Percentiles rank a stretch among this genome's conserved stretches.
phyloP scores from a whole-genome alignment of 2,329 filamentous ascomycete species.

The Arachnopeziza araneosa region DNA sequence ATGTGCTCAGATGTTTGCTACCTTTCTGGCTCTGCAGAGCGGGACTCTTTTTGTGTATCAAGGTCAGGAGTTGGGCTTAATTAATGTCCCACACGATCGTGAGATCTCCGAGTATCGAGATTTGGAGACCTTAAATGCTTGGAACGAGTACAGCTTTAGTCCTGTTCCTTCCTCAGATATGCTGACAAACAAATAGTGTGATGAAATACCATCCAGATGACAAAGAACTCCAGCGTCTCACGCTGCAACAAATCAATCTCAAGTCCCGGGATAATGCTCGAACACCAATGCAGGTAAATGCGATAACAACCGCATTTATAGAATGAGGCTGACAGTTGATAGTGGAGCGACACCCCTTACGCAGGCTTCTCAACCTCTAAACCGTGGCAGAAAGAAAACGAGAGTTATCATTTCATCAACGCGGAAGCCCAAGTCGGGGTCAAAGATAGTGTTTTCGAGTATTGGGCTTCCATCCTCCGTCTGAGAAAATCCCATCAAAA shows the following conservation, averaged over 20 bases:
- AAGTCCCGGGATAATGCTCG: conserved; percentile 65
- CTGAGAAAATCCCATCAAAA: conserved; percentile 56
- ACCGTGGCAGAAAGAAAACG: conserved; percentile 69
- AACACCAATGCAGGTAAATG: conserved; percentile 51
- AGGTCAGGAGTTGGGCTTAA: conserved; percentile 55
- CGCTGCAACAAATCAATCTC: conserved; percentile 45
- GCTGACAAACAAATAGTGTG: conserved; percentile 22
- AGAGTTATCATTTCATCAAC: conserved; percentile 58
- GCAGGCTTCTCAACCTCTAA: conserved; percentile 56
- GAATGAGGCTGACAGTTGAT: not conserved
- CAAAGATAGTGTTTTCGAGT: conserved; percentile 48
- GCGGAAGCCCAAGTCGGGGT: conserved; percentile 48
- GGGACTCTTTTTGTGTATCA: conserved; percentile 56
- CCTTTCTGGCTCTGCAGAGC: conserved; percentile 42
- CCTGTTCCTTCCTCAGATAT: not conserved
- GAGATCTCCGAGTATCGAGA: conserved; percentile 63
- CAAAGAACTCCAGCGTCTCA: conserved; percentile 34
- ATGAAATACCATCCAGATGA: conserved; percentile 31
- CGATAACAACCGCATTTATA: not conserved
- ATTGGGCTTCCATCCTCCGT: conserved; percentile 55
- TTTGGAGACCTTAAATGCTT: conserved; percentile 51
- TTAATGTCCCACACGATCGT: conserved; percentile 52
- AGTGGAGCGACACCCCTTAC: conserved; percentile 57
- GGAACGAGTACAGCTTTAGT: conserved; percentile 31
- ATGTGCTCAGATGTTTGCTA: conserved; percentile 49